Conservation (phyloP, 495 filamentous ascomycete species). For the Tuber brumale region DNA sequence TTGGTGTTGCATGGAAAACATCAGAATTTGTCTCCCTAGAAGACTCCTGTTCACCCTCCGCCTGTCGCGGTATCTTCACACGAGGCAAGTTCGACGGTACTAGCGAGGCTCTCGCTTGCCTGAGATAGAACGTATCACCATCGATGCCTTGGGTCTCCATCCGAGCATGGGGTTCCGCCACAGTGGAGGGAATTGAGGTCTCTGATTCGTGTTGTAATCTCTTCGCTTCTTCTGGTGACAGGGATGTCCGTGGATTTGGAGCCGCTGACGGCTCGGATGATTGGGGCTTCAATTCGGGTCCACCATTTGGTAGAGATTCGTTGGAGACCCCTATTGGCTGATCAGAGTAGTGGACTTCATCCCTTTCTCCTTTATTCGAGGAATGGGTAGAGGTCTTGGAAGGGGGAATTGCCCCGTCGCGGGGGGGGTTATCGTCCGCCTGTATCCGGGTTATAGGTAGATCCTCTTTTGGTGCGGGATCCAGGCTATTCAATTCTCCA, state of each 20-base stretch:
- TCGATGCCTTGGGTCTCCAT: conserved; percentile 46
- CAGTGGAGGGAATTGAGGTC: conserved; percentile 50
- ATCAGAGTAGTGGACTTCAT: conserved; percentile 29
- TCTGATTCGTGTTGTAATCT: conserved; percentile 52
- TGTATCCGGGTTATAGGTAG: conserved; percentile 46
- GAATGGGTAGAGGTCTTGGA: conserved; percentile 14
- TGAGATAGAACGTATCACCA: conserved; percentile 56
- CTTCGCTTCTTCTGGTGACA: conserved; percentile 45
- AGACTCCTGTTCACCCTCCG: conserved; percentile 46
- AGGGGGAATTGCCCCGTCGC: conserved; percentile 48
- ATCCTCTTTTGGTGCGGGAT: conserved; percentile 37
- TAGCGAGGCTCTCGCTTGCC: conserved; percentile 46
- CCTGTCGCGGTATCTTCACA: conserved; percentile 55
- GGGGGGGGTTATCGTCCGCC: conserved; percentile 43
- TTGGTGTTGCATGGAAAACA: conserved; percentile 24
- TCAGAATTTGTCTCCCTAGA: conserved; percentile 48
- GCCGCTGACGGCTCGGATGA: conserved; percentile 43
- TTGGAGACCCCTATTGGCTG: conserved; percentile 31
- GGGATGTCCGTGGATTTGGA: conserved; percentile 18
- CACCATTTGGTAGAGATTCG: conserved; percentile 27
- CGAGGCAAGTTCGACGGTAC: conserved; percentile 53
- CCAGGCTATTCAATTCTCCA: conserved; percentile 36
- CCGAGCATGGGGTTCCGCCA: conserved; percentile 43
- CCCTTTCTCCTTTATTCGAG: conserved; percentile 13
- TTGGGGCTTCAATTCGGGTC: conserved; percentile 36